Evolutionary conservation across 805 yeast genomes (phyloP), one percentile per base, ranked within the genome.

Genomic region (Candida fluviatilis): DNA sequence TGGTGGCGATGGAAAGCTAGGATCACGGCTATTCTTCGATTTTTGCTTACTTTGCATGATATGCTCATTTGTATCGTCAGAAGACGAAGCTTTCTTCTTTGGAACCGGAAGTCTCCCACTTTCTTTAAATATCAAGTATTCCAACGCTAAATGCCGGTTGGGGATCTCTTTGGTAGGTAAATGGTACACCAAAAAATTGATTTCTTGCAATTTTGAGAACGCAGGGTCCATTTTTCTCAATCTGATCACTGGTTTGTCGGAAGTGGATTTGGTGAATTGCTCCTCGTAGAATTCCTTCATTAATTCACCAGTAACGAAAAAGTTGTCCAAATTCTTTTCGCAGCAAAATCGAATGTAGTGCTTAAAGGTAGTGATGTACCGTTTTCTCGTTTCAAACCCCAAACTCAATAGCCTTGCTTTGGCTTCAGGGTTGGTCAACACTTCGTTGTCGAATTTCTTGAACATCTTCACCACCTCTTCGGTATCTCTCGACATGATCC

Each of bases 161-260:
- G 48, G 48, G n/a, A 45, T 45, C 25, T 45, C 48, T 26, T 45
- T 45, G 16, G 27, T 41, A 11, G 37, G 36, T 26, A 45, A 41
- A 28, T 39, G 43, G 27, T 45, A 45, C 4, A 45, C 48, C 31
- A 45, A 41, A 23, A 39, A 45, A 34, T 45, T 45, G 21, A 45
- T 45, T 36, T 45, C 48, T 38, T 45, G 48, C 27, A 45, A 39
- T 30, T 45, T 45, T 15, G 43, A 39, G 31, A 45, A 45, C 5
- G 48, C 48, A 11, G 48, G 48, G 26, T 45, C 48, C 48, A 45
- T 45, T 37, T 45, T 45, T 34, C 48, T 39, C 31, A 45, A 37
- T 30, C 48, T 21, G 15, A 45, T 45, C 16, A 45, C 41, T 7
- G 48, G 48, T 14, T 45, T 45, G 31, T 37, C 40, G 2, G 46